A percentile compares a stretch with the other conserved stretches of the same genome.
These are phyloP conservation scores for Capsella bursapastoris DNA, from an alignment of 345 rosid species.

Conservation along the genomic window DNA sequence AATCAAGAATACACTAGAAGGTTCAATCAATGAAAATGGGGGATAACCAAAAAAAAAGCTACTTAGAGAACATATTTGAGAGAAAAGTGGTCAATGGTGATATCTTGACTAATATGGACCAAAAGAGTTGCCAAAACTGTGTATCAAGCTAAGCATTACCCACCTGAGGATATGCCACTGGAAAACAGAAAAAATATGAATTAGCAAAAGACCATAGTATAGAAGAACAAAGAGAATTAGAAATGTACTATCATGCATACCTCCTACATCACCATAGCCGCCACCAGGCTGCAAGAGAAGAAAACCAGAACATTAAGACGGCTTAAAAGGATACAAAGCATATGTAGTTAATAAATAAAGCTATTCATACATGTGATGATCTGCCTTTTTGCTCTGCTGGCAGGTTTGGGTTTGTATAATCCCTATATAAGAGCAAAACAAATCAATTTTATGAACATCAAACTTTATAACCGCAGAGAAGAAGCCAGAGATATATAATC, in stretches of 20 bases:
- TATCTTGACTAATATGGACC: conserved; percentile 37
- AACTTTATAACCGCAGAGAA: conserved; percentile 1
- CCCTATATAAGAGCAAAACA: conserved; percentile 54
- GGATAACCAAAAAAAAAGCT: not conserved
- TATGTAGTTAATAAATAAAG: not conserved
- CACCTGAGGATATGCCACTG: conserved; percentile 98
- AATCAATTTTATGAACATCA: conserved; percentile 17
- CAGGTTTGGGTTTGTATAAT: conserved; percentile 91
- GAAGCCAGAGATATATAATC: not conserved
- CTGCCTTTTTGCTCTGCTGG: conserved; percentile 94
- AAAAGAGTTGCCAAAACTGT: conserved; percentile 34
- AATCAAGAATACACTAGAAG: not conserved
- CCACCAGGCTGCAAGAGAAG: conserved; percentile 66
- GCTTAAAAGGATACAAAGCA: conserved; percentile 24
- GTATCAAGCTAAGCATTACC: conserved; percentile 48
- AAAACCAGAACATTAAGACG: conserved; percentile 18
- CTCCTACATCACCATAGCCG: conserved; percentile 86
- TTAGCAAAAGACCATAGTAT: conserved; percentile 34
- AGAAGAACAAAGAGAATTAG: conserved; percentile 29
- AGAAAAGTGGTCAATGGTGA: conserved; percentile 2
- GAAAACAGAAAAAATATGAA: conserved; percentile 40
- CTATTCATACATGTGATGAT: conserved; percentile 74
- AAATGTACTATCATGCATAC: conserved; percentile 50
- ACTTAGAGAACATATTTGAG: not conserved
- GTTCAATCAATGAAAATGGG: not conserved